phyloP scores from a whole-genome alignment of 768 basidiomycete species.

The Hygrocybe punicea region DNA sequence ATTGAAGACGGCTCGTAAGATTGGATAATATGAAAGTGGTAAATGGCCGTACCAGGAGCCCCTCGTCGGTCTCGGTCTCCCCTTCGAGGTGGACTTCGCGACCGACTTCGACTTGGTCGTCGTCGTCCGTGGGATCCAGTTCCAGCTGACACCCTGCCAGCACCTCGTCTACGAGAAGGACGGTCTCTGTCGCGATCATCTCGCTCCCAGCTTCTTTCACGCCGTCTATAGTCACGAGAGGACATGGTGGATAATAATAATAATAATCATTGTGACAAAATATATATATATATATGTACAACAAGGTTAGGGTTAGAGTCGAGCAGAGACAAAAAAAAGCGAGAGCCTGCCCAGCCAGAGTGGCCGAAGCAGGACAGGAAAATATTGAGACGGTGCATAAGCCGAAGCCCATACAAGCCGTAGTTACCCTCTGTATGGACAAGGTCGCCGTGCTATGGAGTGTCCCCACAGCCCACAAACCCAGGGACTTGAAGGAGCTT shows the following conservation, averaged over 20 bases:
- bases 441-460: conserved; percentile 55
- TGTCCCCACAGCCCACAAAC: conserved; percentile 42
- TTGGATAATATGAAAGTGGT: neutral
- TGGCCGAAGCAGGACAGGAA: conserved; percentile 68
- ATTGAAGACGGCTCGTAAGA: neutral
- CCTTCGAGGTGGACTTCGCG: conserved; percentile 46
- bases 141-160: conserved; percentile 9
- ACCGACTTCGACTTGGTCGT: conserved; percentile 39
- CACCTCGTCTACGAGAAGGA: neutral
- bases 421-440: conserved; percentile 48
- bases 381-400: conserved; percentile 80
- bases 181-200: conserved; percentile 31
- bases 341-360: conserved; percentile 44
- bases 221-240: conserved; percentile 49
- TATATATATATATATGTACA: too few species aligned
- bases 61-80: conserved; percentile 41
- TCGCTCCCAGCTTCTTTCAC: conserved; percentile 65
- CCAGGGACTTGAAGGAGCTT: conserved; percentile 40
- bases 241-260: conserved; percentile 44
- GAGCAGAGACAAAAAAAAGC: conserved; percentile 22
- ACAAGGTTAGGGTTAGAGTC: conserved; percentile 39
- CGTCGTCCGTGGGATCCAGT: conserved; percentile 26
- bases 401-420: conserved; percentile 68
- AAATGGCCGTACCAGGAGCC: conserved; percentile 21
- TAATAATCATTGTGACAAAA: too few species aligned